Percentiles rank a stretch among this genome's conserved stretches.
These are phyloP conservation scores for Dioszegia aurantiaca DNA, from an alignment of 768 basidiomycete species.

Conservation along the genomic window DNA sequence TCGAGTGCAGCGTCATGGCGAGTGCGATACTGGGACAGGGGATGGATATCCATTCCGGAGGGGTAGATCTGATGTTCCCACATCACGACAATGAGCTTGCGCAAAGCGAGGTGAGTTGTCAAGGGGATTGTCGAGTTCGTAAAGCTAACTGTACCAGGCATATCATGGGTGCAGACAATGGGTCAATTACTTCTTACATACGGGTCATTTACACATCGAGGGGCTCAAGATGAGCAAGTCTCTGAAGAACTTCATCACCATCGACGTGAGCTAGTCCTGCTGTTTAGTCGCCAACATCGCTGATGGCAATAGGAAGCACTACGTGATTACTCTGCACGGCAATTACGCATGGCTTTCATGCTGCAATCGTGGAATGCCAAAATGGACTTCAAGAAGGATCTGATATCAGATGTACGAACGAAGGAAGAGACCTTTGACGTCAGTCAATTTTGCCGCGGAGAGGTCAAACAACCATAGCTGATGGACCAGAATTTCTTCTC, in stretches of 20 bases:
- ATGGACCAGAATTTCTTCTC: constrained; percentile 83
- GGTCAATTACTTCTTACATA: constrained; percentile 99
- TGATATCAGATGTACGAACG: constrained; percentile 78
- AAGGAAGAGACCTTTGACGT: constrained; percentile 85
- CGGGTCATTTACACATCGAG: constrained; percentile 96
- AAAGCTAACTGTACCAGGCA: constrained; percentile 60
- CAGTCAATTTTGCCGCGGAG: constrained; percentile 37
- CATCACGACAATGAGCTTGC: constrained; percentile 99
- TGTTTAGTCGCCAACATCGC: not conserved
- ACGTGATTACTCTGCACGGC: constrained; percentile 74
- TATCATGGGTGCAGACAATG: constrained; percentile 86
- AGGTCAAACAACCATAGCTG: too few species aligned
- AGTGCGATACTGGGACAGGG: constrained; percentile 80
- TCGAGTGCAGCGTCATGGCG: constrained; percentile 99
- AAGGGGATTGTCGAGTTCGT: not conserved
- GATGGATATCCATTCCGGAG: constrained; percentile 98
- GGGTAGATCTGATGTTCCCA: constrained; percentile 95
- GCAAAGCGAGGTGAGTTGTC: constrained; percentile 73
- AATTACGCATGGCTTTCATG: constrained; percentile 86
- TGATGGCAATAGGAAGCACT: constrained; percentile 70
- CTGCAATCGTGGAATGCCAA: constrained; percentile 87
- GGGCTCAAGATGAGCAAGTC: constrained; percentile 99
- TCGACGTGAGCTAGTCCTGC: constrained; percentile 54
- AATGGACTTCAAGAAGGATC: constrained; percentile 86
- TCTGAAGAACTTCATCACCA: constrained; percentile 97